Evolutionary conservation across 139 green algal genomes (phyloP).

Genomic region (Mesotaenium endlicherianum): DNA sequence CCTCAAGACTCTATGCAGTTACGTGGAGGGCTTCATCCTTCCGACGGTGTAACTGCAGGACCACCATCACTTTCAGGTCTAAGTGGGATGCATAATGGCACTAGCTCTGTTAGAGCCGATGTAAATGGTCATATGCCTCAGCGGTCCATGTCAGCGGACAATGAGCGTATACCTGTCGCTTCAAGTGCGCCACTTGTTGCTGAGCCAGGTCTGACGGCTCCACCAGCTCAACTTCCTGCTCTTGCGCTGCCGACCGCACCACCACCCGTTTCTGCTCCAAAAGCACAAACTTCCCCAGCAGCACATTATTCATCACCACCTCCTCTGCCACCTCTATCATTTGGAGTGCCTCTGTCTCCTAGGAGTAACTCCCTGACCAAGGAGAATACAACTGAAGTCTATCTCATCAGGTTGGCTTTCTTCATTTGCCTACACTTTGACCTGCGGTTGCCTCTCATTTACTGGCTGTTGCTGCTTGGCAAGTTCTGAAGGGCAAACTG

Average conservation of each 20-base stretch:
- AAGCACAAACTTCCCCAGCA: too few relatives aligned
- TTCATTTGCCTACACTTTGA: neutral
- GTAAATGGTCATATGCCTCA: neutral
- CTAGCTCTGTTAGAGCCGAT: neutral
- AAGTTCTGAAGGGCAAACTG: neutral
- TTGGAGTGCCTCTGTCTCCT: neutral
- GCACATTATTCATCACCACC: neutral
- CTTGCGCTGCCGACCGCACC: neutral
- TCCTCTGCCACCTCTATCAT: neutral
- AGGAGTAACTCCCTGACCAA: neutral
- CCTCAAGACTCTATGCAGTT: neutral
- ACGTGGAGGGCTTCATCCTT: neutral
- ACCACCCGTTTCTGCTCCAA: too few relatives aligned
- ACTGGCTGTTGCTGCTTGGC: neutral
- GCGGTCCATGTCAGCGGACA: neutral
- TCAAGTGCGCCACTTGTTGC: neutral
- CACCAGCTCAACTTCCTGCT: neutral
- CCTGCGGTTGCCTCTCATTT: neutral
- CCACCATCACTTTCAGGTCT: neutral
- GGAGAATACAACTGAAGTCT: neutral
- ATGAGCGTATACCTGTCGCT: neutral
- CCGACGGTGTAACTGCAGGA: too few relatives aligned
- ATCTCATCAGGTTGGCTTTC: conserved; percentile 4
- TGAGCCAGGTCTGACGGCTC: neutral
- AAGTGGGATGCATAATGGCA: neutral